Percentiles rank a stretch among this genome's conserved stretches.
Conservation (phyloP, 371 early-diverging fungal species). For the Rhizomucor miehei region DNA sequence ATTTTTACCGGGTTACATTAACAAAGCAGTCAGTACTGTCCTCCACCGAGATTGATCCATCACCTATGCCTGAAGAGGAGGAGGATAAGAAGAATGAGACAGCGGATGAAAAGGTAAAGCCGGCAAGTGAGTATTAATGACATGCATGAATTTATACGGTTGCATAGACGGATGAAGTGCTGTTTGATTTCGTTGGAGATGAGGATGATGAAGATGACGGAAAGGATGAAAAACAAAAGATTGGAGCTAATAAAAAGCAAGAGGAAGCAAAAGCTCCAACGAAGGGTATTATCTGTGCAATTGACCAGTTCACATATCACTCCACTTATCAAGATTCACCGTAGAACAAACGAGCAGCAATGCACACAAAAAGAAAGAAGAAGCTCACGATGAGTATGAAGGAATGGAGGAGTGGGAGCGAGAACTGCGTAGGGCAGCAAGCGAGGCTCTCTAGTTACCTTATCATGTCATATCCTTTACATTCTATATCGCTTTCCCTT, state of each 20-base stretch:
- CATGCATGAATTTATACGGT: background rate
- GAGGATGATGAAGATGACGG: conserved; percentile 13
- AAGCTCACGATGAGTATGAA: conserved; percentile 4
- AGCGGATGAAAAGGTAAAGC: background rate
- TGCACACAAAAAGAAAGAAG: background rate
- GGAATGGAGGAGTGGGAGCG: conserved; percentile 48
- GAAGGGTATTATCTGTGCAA: background rate
- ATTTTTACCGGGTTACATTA: conserved; percentile 72
- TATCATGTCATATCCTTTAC: too few species aligned
- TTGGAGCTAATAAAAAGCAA: too few species aligned
- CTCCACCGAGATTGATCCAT: conserved; percentile 11
- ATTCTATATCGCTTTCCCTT: too few species aligned
- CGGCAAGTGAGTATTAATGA: background rate
- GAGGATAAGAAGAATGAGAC: too few species aligned
- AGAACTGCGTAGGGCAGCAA: conserved; percentile 33
- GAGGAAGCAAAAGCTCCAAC: background rate
- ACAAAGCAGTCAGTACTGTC: conserved; percentile 52
- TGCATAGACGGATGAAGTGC: conserved; percentile 14
- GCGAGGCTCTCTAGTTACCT: conserved; percentile 3
- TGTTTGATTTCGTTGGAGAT: conserved; percentile 33
- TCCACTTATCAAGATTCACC: too few species aligned
- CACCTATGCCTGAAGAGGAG: conserved; percentile 4
- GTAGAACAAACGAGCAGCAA: background rate
- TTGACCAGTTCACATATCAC: too few species aligned
- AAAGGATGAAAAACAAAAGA: background rate